Conservation (phyloP, 345 rosid genomes). For the Linum trigynum region DNA sequence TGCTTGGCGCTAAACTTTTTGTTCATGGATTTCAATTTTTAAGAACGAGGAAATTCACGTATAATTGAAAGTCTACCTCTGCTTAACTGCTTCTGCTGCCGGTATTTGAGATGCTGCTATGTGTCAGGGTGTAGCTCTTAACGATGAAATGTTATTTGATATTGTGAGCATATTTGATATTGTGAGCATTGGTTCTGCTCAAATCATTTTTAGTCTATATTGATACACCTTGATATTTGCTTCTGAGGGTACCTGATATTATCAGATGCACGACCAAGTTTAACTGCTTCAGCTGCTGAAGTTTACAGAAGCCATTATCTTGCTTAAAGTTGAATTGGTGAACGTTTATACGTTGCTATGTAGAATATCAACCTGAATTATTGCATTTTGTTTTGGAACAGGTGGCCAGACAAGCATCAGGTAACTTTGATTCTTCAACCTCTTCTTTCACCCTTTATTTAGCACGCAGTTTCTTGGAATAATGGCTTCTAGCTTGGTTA, state of each 20-base stretch:
- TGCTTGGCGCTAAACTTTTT: not conserved
- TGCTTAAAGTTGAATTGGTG: not conserved
- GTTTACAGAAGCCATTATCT: not conserved
- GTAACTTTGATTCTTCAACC: slow-evolving; percentile 23
- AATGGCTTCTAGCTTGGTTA: not conserved
- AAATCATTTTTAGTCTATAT: not conserved
- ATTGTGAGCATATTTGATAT: not conserved
- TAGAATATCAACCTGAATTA: not conserved
- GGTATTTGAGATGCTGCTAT: not conserved
- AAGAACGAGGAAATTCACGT: not conserved
- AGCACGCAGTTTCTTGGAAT: not conserved
- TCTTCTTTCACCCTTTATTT: not conserved
- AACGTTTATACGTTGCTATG: not conserved
- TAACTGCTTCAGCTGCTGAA: not conserved
- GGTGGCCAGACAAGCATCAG: slow-evolving; percentile 79
- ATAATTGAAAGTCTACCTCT: no score
- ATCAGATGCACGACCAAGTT: not conserved
- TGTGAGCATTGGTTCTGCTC: not conserved
- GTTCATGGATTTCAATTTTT: no score
- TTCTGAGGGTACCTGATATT: not conserved
- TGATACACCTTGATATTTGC: not conserved
- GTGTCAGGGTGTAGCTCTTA: not conserved
- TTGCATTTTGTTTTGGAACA: slow-evolving; percentile 24
- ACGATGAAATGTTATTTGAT: not conserved
- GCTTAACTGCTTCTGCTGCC: not conserved